Base-by-base conservation (phyloP, 768 basidiomycete species). In the Podaxis sp. region DNA sequence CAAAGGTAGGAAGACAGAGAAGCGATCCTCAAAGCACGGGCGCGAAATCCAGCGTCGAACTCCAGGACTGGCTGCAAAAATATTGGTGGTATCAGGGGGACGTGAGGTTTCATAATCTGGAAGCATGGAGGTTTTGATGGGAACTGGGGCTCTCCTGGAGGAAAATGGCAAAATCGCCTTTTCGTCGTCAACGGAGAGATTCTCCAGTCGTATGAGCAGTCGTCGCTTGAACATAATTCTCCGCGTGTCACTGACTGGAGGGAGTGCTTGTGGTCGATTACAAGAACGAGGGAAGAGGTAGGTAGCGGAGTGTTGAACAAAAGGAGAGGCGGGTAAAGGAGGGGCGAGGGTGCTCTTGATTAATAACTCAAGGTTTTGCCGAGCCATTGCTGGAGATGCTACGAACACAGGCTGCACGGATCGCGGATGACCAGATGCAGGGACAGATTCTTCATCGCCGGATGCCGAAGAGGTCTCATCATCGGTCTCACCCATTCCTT, bases 11-110 rank as follows among this genome's bases (percentile, higher is more conserved):
- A 85, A 88, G 3, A 89, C 75, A 27, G 76, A 72, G 63, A 82
- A 74, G 35, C 89, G 78, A 59, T 92, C 89, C 71, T 93, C 90
- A 69, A 90, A 91, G 68, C 87, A 88, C 25, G 88, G 86, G 3
- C 90, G 86, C 38, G 78, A 75, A 62, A 84, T 77, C 91, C 91
- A 93, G n/a, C 74, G 79, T 46, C 78, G 79, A 50, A 93, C 74
- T 57, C 88, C 86, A 13, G 75, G 74, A 67, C 86, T 87, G 42
- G 72, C 72, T n/a, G 66, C 68, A 38, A 73, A 74, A 42, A 77
- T 66, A 40, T 65, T 67, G n/a, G 68, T 67, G 54, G 69, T 66
- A 47, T 66, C 66, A 46, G 70, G 65, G n/a, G 74, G 75, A 50
- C 71, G 73, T 37, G 70, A 63, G 44, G 76, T 76, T 67, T 74